A percentile compares a stretch with the other conserved stretches of the same genome.
Conservation (phyloP, 495 filamentous ascomycete species). For the Xylaria sp. region DNA sequence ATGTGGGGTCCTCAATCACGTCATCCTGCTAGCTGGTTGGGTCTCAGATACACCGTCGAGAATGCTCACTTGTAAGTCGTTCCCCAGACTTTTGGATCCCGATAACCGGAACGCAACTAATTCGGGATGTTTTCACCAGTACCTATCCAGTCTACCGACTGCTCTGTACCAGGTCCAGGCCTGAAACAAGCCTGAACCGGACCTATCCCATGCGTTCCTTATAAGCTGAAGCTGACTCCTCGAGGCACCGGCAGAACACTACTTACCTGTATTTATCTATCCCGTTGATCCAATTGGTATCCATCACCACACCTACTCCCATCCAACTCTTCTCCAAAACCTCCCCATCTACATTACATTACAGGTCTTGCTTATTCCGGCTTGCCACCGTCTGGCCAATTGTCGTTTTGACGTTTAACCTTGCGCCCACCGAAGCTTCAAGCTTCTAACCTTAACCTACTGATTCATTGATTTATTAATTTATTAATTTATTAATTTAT, state of each 20-base stretch:
- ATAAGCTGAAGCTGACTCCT: conserved; percentile 4
- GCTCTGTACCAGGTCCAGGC: neutral
- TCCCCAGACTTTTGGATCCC: conserved; percentile 28
- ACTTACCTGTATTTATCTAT: too few species aligned
- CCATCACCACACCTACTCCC: neutral
- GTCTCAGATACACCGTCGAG: neutral
- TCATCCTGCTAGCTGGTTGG: conserved; percentile 13
- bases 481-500: neutral
- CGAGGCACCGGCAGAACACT: neutral
- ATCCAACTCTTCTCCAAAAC: neutral
- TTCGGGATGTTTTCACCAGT: neutral
- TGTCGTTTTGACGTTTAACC: neutral
- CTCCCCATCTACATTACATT: neutral
- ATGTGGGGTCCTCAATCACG: conserved; percentile 25
- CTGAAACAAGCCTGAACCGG: conserved; percentile 8
- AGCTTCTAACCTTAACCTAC: neutral
- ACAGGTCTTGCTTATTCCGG: neutral
- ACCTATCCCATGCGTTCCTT: neutral
- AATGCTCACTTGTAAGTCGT: conserved; percentile 13
- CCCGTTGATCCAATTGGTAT: conserved; percentile 20
- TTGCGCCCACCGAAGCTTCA: conserved; percentile 1
- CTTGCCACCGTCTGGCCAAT: neutral
- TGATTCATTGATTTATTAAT: neutral
- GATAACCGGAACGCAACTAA: conserved; percentile 23
- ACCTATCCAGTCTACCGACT: neutral